These are phyloP conservation scores for Saturnispora silvae DNA, from an alignment of 805 yeast species.

Conservation along the genomic window DNA sequence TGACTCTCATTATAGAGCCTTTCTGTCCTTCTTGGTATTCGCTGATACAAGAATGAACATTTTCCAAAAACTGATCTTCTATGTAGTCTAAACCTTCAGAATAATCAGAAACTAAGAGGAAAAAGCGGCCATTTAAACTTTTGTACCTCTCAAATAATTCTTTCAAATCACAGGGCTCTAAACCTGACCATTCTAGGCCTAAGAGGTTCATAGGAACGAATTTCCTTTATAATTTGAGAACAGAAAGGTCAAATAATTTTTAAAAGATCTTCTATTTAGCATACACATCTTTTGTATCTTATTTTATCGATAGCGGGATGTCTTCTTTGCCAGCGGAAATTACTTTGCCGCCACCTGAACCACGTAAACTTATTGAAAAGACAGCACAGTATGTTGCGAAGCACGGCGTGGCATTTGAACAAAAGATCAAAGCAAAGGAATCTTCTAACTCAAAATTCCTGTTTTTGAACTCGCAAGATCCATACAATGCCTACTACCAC, in stretches of 20 bases:
- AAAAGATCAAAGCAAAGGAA: slow-evolving; percentile 39
- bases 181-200: background rate
- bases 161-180: background rate
- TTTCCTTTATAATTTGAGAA: too few species aligned
- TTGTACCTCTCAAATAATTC: background rate
- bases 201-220: too few species aligned
- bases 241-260: too few species aligned
- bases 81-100: background rate
- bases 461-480: slow-evolving; percentile 48
- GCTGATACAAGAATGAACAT: background rate
- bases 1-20: background rate
- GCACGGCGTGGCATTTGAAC: slow-evolving; percentile 61
- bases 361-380: slow-evolving; percentile 48
- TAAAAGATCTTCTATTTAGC: background rate
- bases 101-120: background rate
- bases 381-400: slow-evolving; percentile 61
- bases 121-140: background rate
- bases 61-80: background rate
- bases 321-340: slow-evolving; percentile 27
- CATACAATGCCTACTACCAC: slow-evolving; percentile 47
- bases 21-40: background rate
- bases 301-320: background rate
- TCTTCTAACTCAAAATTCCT: slow-evolving; percentile 42
- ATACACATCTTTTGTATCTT: background rate
- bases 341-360: slow-evolving; percentile 44